A percentile compares a stretch with the other conserved stretches of the same genome.
phyloP scores from a whole-genome alignment of 139 green algal species.

The Coelastrella sp. region DNA sequence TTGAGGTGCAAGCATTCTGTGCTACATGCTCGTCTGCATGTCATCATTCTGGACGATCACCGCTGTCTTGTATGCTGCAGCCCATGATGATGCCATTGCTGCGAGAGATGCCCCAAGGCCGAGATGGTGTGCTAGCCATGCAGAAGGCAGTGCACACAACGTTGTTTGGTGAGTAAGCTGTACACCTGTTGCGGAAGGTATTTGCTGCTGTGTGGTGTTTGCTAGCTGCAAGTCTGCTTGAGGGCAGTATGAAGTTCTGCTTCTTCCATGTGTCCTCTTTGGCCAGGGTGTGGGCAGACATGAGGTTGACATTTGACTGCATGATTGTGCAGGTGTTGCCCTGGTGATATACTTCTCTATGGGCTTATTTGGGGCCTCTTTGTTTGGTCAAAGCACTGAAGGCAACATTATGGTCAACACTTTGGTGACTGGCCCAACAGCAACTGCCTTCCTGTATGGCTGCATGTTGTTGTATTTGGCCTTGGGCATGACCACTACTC shows the following conservation, averaged over 20 bases:
- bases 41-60: neutral
- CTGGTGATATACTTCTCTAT: conserved; percentile 57
- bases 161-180: conserved; percentile 60
- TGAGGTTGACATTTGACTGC: too few relatives aligned
- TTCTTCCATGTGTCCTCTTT: too few relatives aligned
- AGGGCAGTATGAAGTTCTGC: too few relatives aligned
- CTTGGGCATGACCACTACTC: conserved; percentile 70
- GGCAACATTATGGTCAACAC: conserved; percentile 70
- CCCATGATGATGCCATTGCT: conserved; percentile 71
- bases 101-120: conserved; percentile 63
- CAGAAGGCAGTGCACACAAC: conserved; percentile 61
- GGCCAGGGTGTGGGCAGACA: too few relatives aligned
- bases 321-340: conserved; percentile 56
- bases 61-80: conserved; percentile 17
- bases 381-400: conserved; percentile 60
- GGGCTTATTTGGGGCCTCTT: conserved; percentile 63
- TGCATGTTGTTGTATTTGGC: conserved; percentile 60
- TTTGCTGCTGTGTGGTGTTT: neutral
- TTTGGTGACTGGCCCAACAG: conserved; percentile 39
- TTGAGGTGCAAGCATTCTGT: too few relatives aligned
- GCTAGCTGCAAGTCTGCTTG: too few relatives aligned
- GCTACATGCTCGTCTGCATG: too few relatives aligned
- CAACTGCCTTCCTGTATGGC: conserved; percentile 48
- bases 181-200: too few relatives aligned
- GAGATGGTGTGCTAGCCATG: conserved; percentile 43